Conservation (phyloP, 169 alveolate species). For the Eimeria falciformis region DNA sequence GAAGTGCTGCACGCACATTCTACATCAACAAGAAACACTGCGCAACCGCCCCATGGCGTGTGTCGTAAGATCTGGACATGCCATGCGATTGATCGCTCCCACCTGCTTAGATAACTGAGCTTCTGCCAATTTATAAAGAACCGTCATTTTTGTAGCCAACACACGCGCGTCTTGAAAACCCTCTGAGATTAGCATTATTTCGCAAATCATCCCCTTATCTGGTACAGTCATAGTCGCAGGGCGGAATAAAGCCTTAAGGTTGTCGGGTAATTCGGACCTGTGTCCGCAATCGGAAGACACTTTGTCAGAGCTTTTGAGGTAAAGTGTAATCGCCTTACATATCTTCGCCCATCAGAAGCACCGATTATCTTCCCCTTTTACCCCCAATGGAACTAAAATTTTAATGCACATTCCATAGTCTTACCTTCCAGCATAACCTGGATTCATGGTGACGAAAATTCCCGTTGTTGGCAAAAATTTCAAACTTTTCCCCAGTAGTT, state of each 20-base stretch:
- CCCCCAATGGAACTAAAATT: too few relatives aligned
- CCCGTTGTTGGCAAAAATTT: conserved; percentile 86
- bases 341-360: too few relatives aligned
- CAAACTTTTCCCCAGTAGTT: conserved; percentile 87
- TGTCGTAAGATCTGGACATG: background rate
- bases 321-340: too few relatives aligned
- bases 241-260: conserved; percentile 97
- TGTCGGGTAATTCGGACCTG: conserved; percentile 98
- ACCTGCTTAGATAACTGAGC: conserved; percentile 93
- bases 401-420: background rate
- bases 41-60: background rate
- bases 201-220: conserved; percentile 96
- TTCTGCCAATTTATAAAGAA: conserved; percentile 91
- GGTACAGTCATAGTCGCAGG: conserved; percentile 99
- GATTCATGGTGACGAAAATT: conserved; percentile 95
- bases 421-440: conserved; percentile 98
- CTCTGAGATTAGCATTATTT: conserved; percentile 98
- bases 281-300: conserved; percentile 43
- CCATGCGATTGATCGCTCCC: conserved; percentile 70
- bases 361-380: too few relatives aligned
- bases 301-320: too few relatives aligned
- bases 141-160: conserved; percentile 95
- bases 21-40: background rate
- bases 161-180: conserved; percentile 94
- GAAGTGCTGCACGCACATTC: conserved; percentile 83